These are phyloP conservation scores for Aspergillus haitiensis DNA, from an alignment of 495 filamentous ascomycete species.

Conservation along the genomic window DNA sequence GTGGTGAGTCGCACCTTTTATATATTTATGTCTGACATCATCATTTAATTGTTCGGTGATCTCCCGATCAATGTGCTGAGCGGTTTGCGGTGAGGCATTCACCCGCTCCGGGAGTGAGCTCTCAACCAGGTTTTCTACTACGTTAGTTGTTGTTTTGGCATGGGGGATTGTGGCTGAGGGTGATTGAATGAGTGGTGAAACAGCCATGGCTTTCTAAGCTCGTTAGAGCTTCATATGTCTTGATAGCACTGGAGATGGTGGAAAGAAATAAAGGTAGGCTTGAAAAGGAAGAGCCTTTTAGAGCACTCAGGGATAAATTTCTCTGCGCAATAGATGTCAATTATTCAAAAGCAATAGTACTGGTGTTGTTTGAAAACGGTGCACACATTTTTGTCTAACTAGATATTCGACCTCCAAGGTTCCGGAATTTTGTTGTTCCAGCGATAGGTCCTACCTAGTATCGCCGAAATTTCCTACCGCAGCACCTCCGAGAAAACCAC, in stretches of 20 bases:
- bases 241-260: not conserved
- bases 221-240: not conserved
- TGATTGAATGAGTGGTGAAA: conserved; percentile 44
- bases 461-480: conserved; percentile 40
- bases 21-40: conserved; percentile 79
- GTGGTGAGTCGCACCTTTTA: conserved; percentile 62
- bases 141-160: conserved; percentile 38
- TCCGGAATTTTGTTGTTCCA: conserved; percentile 45
- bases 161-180: conserved; percentile 30
- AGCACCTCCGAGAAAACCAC: not conserved
- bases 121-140: conserved; percentile 42
- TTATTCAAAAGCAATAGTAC: not conserved
- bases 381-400: too few relatives aligned
- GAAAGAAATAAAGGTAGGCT: not conserved
- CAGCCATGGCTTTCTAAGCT: conserved; percentile 35
- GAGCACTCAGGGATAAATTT: not conserved
- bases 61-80: conserved; percentile 48
- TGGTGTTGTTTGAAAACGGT: too few relatives aligned
- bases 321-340: not conserved
- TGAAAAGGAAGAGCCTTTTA: not conserved
- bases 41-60: conserved; percentile 87
- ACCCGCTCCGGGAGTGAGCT: conserved; percentile 27
- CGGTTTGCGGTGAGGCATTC: conserved; percentile 8
- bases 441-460: conserved; percentile 4
- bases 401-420: not conserved